phyloP scores from a whole-genome alignment of 2,329 filamentous ascomycete genomes.

The Coniochaeta ligniaria region DNA sequence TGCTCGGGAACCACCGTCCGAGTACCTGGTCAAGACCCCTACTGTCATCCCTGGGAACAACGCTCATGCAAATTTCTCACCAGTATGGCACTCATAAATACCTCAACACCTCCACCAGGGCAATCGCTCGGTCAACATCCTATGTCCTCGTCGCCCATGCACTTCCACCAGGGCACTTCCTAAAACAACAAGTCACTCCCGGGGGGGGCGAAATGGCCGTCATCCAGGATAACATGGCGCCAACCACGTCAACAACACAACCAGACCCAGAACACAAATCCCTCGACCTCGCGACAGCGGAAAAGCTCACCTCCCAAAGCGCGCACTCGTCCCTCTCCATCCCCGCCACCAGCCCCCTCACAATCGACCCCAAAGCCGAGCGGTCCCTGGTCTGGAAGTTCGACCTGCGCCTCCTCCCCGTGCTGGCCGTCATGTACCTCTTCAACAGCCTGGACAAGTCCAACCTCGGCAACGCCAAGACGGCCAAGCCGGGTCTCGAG shows the following conservation, averaged over 20 bases:
- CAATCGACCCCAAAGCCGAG: constrained; percentile 37
- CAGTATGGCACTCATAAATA: not conserved
- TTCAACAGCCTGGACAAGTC: constrained; percentile 39
- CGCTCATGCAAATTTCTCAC: not conserved
- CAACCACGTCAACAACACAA: not conserved
- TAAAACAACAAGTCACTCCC: not conserved
- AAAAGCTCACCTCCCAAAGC: not conserved
- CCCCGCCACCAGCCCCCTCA: constrained; percentile 10
- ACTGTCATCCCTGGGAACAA: not conserved
- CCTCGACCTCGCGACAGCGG: not conserved
- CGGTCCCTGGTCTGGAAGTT: constrained; percentile 45
- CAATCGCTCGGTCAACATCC: no score
- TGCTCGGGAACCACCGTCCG: constrained; percentile 45
- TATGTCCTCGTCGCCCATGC: not conserved
- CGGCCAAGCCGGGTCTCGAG: constrained; percentile 25
- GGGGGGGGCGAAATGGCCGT: not conserved
- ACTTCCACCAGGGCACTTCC: not conserved
- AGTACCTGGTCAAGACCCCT: not conserved
- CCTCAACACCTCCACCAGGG: not conserved
- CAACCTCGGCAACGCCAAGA: constrained; percentile 35
- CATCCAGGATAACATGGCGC: not conserved
- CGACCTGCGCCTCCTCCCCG: constrained; percentile 44
- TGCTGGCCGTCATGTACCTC: constrained; percentile 48
- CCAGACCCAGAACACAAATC: not conserved
- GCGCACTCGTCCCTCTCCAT: not conserved